phyloP scores from a whole-genome alignment of 768 basidiomycete genomes.

The Plicaturopsis crispa region DNA sequence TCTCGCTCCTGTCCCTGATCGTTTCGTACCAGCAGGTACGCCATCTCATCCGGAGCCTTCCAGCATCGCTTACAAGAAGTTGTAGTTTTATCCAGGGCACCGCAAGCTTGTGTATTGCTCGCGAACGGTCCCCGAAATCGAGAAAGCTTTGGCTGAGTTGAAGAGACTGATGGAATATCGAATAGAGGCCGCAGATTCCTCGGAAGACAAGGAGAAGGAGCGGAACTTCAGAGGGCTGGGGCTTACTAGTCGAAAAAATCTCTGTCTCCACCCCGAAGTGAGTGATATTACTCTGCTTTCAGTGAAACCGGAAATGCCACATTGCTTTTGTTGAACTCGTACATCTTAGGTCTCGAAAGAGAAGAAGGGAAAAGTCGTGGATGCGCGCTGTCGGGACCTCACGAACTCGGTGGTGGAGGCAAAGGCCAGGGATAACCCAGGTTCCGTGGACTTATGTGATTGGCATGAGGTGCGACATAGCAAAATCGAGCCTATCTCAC shows the following conservation, averaged over 20 bases:
- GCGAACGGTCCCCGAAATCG: conserved; percentile 98
- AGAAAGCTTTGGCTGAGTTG: conserved; percentile 93
- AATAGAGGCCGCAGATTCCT: conserved; percentile 59
- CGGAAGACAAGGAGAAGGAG: conserved; percentile 73
- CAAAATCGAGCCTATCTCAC: conserved; percentile 2
- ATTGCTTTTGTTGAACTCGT: conserved; percentile 1
- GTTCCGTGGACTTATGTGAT: conserved; percentile 84
- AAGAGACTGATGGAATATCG: conserved; percentile 92
- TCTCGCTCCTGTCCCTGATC: conserved; percentile 90
- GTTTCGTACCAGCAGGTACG: conserved; percentile 94
- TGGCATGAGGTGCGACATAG: conserved; percentile 82
- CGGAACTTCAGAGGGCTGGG: conserved; percentile 82
- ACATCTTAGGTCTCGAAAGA: conserved; percentile 81
- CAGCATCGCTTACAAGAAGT: conserved; percentile 8
- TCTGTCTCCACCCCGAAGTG: conserved; percentile 94
- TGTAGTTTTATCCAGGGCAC: conserved; percentile 88
- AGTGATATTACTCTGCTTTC: conserved; percentile 17
- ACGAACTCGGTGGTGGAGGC: conserved; percentile 81
- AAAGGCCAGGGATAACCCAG: conserved; percentile 79
- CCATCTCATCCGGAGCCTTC: background rate
- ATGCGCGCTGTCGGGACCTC: conserved; percentile 93
- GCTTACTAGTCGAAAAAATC: conserved; percentile 90
- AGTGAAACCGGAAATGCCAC: background rate
- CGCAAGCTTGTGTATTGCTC: conserved; percentile 98
- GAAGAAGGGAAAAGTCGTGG: conserved; percentile 97